These are phyloP conservation scores for Blastobotrys parvus DNA, from an alignment of 805 yeast species.

Conservation along the genomic window DNA sequence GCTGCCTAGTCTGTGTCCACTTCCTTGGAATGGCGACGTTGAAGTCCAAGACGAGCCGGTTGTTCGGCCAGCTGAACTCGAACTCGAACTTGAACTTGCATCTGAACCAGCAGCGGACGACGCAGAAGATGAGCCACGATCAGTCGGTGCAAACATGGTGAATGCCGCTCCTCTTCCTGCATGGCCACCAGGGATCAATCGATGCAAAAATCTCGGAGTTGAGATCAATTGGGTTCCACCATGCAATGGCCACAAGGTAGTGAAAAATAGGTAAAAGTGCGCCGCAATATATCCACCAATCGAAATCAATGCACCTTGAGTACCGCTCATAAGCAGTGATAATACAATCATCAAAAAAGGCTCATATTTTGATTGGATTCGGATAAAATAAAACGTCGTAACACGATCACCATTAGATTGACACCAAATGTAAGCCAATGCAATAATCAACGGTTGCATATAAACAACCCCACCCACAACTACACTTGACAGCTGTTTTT, in stretches of 20 bases:
- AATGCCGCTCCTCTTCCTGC: too few relatives aligned
- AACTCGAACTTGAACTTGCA: not conserved
- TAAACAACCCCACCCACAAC: too few relatives aligned
- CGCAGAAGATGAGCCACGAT: not conserved
- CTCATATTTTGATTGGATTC: constrained; percentile 24
- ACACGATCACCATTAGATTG: constrained; percentile 27
- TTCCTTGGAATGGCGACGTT: constrained; percentile 14
- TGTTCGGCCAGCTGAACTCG: not conserved
- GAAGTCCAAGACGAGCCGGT: not conserved
- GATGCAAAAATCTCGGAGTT: constrained; percentile 5
- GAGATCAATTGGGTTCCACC: constrained; percentile 20
- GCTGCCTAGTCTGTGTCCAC: constrained; percentile 22
- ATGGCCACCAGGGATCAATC: constrained; percentile 1
- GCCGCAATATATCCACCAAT: constrained; percentile 26
- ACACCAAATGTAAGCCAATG: constrained; percentile 32
- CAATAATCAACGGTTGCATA: constrained; percentile 24
- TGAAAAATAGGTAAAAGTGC: constrained; percentile 26
- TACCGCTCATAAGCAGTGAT: constrained; percentile 24
- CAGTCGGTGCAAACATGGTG: not conserved
- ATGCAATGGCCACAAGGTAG: constrained; percentile 22
- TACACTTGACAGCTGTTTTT: too few relatives aligned
- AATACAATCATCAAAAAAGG: constrained; percentile 27
- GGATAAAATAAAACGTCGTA: constrained; percentile 25
- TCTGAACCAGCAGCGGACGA: not conserved
- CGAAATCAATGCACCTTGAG: constrained; percentile 17